A percentile compares a stretch with the other conserved stretches of the same genome.
Evolutionary conservation across 352 stramenopile species (phyloP).

Genomic region (Phytopythium kandeliae): DNA sequence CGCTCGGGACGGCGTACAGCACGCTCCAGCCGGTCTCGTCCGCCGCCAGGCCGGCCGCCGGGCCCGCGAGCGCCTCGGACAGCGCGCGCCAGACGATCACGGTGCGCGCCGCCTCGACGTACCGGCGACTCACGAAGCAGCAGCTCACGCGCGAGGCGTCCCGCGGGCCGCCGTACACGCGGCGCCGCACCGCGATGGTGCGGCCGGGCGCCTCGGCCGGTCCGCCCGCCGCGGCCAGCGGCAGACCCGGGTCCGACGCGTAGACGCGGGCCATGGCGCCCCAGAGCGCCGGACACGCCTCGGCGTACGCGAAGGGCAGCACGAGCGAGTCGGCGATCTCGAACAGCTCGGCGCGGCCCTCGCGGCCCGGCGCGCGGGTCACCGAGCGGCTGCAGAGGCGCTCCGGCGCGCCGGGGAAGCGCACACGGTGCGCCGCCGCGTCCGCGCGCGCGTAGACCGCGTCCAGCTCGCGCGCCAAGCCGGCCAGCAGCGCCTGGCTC

Average conservation of each 20-base stretch:
- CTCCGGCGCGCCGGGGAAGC: background rate
- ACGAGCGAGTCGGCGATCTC: conserved; percentile 4
- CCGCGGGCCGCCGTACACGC: conserved; percentile 12
- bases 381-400: background rate
- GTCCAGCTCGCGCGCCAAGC: conserved; percentile 6
- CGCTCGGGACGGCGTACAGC: conserved; percentile 6
- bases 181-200: conserved; percentile 22
- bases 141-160: conserved; percentile 11
- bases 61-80: conserved; percentile 26
- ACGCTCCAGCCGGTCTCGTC: conserved; percentile 27
- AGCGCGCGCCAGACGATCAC: conserved; percentile 60
- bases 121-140: conserved; percentile 31
- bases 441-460: conserved; percentile 18
- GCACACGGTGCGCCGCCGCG: background rate
- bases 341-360: background rate
- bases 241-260: conserved; percentile 16
- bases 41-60: conserved; percentile 20
- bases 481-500: conserved; percentile 1
- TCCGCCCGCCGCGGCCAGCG: conserved; percentile 7
- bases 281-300: conserved; percentile 18
- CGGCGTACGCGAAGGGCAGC: conserved; percentile 25
- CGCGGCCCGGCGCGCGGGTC: background rate
- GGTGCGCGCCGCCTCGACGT: conserved; percentile 35
- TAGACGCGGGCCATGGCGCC: conserved; percentile 15
- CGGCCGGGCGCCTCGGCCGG: conserved; percentile 13